Evolutionary conservation across 768 basidiomycete species (phyloP).

Genomic region (Suillus fuscotomentosus): DNA sequence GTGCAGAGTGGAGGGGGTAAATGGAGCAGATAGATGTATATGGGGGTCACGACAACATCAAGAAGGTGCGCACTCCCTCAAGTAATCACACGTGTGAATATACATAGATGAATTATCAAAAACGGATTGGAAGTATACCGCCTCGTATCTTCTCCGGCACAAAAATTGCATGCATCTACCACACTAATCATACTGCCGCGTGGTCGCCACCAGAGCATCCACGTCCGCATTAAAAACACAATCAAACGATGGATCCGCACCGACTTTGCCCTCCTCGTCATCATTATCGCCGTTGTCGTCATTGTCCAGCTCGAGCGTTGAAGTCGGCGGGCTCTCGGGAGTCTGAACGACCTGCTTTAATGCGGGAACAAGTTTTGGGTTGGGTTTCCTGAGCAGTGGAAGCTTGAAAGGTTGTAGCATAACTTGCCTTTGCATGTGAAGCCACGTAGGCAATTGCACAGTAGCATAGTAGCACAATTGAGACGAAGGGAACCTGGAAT

Average conservation of each 20-base stretch:
- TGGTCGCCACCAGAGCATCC: conserved; percentile 29
- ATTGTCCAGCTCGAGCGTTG: neutral
- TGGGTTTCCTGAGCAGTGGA: conserved; percentile 13
- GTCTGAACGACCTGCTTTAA: neutral
- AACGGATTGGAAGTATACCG: neutral
- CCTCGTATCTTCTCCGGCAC: neutral
- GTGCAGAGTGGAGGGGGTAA: too few species aligned
- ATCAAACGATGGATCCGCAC: conserved; percentile 30
- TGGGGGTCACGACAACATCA: too few species aligned
- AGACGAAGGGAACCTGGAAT: too few species aligned
- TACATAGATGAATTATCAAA: neutral
- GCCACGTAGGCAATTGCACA: too few species aligned
- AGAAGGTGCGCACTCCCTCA: too few species aligned
- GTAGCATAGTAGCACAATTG: too few species aligned
- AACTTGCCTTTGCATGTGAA: conserved; percentile 7
- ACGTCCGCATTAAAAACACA: conserved; percentile 27
- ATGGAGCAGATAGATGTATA: too few species aligned
- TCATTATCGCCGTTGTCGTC: neutral
- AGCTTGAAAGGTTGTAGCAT: conserved; percentile 26
- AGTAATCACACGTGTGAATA: too few species aligned
- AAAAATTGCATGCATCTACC: neutral
- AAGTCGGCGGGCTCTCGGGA: neutral
- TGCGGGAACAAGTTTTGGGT: neutral
- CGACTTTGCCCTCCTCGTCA: neutral
- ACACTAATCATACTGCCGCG: conserved; percentile 26